phyloP scores from a whole-genome alignment of 2,329 filamentous ascomycete genomes.

The Mariannaea sp. region DNA sequence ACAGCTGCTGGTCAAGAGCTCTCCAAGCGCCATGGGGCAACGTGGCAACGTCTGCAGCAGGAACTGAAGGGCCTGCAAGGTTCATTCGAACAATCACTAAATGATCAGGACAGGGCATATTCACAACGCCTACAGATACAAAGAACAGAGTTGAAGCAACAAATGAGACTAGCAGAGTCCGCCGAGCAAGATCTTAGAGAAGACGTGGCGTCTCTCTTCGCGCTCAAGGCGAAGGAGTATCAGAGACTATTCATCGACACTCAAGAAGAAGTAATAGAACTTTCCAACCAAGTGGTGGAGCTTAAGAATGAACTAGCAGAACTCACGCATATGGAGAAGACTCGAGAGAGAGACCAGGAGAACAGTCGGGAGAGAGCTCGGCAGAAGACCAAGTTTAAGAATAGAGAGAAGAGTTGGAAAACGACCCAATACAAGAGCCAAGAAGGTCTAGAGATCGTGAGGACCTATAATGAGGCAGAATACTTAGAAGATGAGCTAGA shows the following conservation, averaged over 20 bases:
- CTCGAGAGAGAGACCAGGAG: too few species aligned
- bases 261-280: background rate
- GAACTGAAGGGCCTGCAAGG: background rate
- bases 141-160: background rate
- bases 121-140: background rate
- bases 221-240: background rate
- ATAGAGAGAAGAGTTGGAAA: too few species aligned
- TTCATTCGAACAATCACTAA: background rate
- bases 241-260: background rate
- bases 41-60: background rate
- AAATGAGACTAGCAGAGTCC: background rate
- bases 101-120: background rate
- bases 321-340: background rate
- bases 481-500: background rate
- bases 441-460: background rate
- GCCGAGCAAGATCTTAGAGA: background rate
- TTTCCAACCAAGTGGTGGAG: background rate
- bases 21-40: background rate
- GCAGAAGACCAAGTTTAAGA: too few species aligned
- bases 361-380: too few species aligned
- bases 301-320: background rate
- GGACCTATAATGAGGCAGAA: background rate
- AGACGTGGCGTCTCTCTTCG: background rate
- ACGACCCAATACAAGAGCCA: background rate
- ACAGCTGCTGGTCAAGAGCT: background rate